Conservation (phyloP, 208 protist genomes). For the Trypanosoma mega region DNA sequence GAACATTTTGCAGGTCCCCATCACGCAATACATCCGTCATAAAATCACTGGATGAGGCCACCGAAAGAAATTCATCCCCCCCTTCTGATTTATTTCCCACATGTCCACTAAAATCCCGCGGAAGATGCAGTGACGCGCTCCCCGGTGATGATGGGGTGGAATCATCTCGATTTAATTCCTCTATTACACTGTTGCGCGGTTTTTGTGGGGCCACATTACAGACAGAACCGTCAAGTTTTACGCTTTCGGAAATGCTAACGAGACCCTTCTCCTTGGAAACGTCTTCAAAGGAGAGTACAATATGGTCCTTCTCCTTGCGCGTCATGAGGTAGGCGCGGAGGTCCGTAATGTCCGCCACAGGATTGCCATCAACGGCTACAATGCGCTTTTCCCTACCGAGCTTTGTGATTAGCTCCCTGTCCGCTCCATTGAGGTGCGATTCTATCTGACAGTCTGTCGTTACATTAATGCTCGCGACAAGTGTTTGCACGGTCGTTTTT, state of each 20-base stretch:
- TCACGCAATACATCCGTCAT: neutral
- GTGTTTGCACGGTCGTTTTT: conserved; percentile 39
- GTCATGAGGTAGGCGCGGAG: conserved; percentile 46
- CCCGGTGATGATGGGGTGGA: neutral
- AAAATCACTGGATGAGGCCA: conserved; percentile 10
- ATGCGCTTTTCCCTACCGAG: conserved; percentile 37
- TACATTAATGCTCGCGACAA: conserved; percentile 53
- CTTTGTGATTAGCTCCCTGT: conserved; percentile 26
- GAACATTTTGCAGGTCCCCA: neutral
- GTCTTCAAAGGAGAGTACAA: conserved; percentile 43
- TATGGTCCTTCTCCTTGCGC: conserved; percentile 6
- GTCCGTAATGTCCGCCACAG: conserved; percentile 51
- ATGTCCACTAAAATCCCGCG: neutral
- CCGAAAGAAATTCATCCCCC: neutral
- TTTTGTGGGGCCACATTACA: conserved; percentile 36
- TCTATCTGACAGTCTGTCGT: conserved; percentile 66
- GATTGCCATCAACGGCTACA: conserved; percentile 41
- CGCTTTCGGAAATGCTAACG: conserved; percentile 57
- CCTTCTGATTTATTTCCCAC: neutral
- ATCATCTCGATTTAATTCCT: conserved; percentile 29
- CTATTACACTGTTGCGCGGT: conserved; percentile 16
- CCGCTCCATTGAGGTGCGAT: conserved; percentile 24
- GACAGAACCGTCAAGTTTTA: conserved; percentile 44
- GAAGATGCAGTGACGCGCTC: neutral
- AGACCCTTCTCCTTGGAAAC: conserved; percentile 27